phyloP scores from a whole-genome alignment of 2,329 filamentous ascomycete genomes.

The Trichoderma citrinoviride region DNA sequence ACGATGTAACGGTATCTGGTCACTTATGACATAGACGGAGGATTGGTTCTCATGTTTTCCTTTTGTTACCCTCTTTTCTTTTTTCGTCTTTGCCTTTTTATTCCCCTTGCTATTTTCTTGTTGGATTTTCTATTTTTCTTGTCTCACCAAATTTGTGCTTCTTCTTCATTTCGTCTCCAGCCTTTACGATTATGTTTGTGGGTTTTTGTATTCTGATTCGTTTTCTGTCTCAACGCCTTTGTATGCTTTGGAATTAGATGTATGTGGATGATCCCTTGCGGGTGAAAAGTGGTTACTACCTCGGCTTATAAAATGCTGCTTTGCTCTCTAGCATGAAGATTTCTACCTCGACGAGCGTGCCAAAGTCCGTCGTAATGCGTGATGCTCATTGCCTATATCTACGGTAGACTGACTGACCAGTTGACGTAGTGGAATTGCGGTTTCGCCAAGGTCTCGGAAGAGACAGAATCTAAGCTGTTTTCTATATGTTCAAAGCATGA shows the following conservation, averaged over 20 bases:
- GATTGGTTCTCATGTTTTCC: not conserved
- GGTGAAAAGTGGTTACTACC: not conserved
- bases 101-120: not conserved
- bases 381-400: no score
- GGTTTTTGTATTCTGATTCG: not conserved
- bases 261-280: constrained; percentile 13
- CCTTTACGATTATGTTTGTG: not conserved
- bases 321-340: no score
- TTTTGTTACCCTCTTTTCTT: not conserved
- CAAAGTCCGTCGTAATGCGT: no score
- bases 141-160: not conserved
- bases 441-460: no score
- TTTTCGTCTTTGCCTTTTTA: not conserved
- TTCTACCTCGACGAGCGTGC: no score
- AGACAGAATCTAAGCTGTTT: no score
- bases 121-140: not conserved
- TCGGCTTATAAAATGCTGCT: no score
- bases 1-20: constrained; percentile 12
- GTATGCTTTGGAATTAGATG: constrained; percentile 2
- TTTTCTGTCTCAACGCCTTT: not conserved
- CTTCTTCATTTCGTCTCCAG: not conserved
- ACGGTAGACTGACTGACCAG: no score
- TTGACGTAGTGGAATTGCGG: no score
- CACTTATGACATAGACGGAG: constrained; percentile 14
- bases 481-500: no score